Evolutionary conservation across 345 rosid species (phyloP).

Genomic region (Sisymbrium irio): DNA sequence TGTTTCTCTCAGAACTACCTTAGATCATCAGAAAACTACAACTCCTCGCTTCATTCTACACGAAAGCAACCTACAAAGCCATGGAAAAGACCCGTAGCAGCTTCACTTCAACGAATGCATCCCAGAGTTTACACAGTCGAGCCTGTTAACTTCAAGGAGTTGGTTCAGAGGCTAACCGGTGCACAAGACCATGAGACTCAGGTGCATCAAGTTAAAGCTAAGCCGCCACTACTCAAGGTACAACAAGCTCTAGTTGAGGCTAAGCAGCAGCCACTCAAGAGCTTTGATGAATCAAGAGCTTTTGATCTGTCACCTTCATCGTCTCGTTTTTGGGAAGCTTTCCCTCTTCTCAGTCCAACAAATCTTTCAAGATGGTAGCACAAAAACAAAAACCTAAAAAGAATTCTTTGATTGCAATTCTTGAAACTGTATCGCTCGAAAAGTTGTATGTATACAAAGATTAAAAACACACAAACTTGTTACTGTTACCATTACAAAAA

Average conservation of each 20-base stretch:
- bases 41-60: conserved; percentile 31
- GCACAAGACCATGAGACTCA: conserved; percentile 30
- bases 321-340: conserved; percentile 47
- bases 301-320: conserved; percentile 49
- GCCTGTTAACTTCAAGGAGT: conserved; percentile 65
- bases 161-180: conserved; percentile 85
- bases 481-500: conserved; percentile 12
- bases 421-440: background rate
- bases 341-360: conserved; percentile 58
- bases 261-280: conserved; percentile 14
- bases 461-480: background rate
- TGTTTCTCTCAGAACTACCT: background rate
- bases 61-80: conserved; percentile 54
- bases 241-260: background rate
- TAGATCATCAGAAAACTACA: conserved; percentile 25
- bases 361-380: conserved; percentile 52
- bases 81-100: conserved; percentile 60
- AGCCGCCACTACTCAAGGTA: background rate
- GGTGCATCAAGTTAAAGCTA: background rate
- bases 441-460: background rate
- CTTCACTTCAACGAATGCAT: conserved; percentile 52
- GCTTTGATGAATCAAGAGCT: background rate
- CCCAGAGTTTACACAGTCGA: conserved; percentile 76
- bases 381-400: conserved; percentile 10
- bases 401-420: background rate